Percentiles rank a stretch among this genome's conserved stretches.
These are phyloP conservation scores for Termitomyces sp. DNA, from an alignment of 768 basidiomycete species.

Conservation along the genomic window DNA sequence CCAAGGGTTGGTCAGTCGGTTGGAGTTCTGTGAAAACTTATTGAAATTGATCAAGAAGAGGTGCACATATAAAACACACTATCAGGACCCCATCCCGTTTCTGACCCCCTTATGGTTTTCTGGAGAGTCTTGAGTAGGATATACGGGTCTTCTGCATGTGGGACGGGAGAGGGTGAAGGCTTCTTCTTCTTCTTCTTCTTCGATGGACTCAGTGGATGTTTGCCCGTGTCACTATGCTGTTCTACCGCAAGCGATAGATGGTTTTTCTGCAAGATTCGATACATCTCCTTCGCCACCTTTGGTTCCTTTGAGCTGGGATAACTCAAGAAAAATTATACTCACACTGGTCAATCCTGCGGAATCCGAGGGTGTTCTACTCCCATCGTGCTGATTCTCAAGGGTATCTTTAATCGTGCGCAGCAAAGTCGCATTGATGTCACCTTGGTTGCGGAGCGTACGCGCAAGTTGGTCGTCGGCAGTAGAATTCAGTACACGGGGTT, in stretches of 20 bases:
- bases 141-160: background rate
- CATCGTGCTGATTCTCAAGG: background rate
- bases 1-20: background rate
- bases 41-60: background rate
- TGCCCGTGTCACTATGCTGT: too few species aligned
- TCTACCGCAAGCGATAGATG: too few species aligned
- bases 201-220: too few species aligned
- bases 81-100: slow-evolving; percentile 18
- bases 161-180: background rate
- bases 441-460: background rate
- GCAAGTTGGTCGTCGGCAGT: background rate
- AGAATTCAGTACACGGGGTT: background rate
- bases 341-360: background rate
- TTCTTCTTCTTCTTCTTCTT: background rate
- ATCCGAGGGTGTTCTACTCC: background rate
- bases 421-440: background rate
- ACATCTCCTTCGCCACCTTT: background rate
- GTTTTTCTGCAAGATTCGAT: background rate
- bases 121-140: fast-evolving
- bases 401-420: background rate
- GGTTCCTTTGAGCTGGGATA: background rate
- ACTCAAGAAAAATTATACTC: background rate
- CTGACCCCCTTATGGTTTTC: background rate
- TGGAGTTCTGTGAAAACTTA: background rate
- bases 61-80: slow-evolving; percentile 8